phyloP scores from a whole-genome alignment of 116 monocot genomes.

The Trichopus zeylanicus region DNA sequence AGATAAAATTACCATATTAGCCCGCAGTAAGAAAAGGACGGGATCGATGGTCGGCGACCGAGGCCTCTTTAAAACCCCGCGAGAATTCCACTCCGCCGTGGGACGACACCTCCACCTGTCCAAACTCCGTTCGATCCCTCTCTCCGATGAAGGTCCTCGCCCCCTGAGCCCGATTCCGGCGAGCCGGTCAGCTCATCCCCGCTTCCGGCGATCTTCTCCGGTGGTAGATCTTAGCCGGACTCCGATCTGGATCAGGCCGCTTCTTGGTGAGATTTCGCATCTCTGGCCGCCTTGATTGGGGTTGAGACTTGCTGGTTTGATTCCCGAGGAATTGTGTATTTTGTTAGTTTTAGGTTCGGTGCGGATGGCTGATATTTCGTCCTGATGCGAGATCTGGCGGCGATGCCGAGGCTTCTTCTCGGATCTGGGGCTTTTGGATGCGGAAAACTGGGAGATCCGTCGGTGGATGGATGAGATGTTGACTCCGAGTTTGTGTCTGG shows the following conservation, averaged over 20 bases:
- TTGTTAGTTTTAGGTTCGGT: neutral
- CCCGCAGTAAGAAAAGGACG: neutral
- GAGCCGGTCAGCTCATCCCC: no score
- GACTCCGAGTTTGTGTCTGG: neutral
- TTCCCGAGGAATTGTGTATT: no score
- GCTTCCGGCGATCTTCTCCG: no score
- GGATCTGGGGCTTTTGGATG: no score
- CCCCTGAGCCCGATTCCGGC: no score
- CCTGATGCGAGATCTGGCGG: neutral
- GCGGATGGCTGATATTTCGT: neutral
- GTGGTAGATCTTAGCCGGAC: no score
- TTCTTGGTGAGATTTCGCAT: no score
- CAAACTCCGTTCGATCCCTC: no score
- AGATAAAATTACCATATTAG: neutral
- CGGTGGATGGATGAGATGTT: neutral
- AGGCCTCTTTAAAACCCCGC: neutral
- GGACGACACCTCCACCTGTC: neutral
- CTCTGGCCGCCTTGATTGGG: neutral
- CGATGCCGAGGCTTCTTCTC: neutral
- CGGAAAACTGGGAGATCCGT: neutral
- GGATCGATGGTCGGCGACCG: neutral
- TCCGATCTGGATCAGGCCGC: no score
- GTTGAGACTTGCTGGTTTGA: neutral
- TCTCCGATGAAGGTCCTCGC: neutral
- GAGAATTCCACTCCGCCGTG: neutral